Percentiles rank a stretch among this genome's conserved stretches.
Evolutionary conservation across 176 grass and related monocot genomes (phyloP).

Genomic region (Carex scoparia): DNA sequence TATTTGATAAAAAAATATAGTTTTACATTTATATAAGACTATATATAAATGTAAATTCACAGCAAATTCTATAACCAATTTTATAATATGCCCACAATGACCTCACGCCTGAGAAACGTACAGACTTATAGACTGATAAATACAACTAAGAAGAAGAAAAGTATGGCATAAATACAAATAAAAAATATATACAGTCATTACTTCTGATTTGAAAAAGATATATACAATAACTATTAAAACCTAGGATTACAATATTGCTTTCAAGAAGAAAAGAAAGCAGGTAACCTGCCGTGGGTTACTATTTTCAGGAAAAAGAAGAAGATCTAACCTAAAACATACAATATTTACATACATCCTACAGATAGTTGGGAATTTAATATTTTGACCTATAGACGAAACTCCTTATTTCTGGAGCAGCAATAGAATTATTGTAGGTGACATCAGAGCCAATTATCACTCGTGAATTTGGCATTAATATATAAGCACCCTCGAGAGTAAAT

Average conservation of each 20-base stretch:
- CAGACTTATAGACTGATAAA: not conserved
- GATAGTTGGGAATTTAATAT: not conserved
- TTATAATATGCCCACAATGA: not conserved
- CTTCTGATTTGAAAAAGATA: not conserved
- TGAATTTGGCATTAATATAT: constrained; percentile 53
- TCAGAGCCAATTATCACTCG: constrained; percentile 65
- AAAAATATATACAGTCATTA: not conserved
- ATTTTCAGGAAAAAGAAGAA: not conserved
- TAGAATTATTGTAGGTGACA: constrained; percentile 37
- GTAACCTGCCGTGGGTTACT: not conserved
- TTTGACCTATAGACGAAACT: not conserved
- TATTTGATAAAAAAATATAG: not conserved
- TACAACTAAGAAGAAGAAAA: not conserved
- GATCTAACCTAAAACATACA: not conserved
- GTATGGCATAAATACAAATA: not conserved
- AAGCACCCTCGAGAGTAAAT: constrained; percentile 62
- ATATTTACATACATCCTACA: not conserved
- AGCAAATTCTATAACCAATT: not conserved
- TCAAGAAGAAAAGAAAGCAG: not conserved
- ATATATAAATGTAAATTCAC: not conserved
- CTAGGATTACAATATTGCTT: not conserved
- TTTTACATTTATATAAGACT: not conserved
- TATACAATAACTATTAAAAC: not conserved
- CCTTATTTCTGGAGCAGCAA: not conserved
- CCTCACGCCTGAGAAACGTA: not conserved